Evolutionary conservation across 345 rosid genomes (phyloP).

Genomic region (Nephelium lappaceum): DNA sequence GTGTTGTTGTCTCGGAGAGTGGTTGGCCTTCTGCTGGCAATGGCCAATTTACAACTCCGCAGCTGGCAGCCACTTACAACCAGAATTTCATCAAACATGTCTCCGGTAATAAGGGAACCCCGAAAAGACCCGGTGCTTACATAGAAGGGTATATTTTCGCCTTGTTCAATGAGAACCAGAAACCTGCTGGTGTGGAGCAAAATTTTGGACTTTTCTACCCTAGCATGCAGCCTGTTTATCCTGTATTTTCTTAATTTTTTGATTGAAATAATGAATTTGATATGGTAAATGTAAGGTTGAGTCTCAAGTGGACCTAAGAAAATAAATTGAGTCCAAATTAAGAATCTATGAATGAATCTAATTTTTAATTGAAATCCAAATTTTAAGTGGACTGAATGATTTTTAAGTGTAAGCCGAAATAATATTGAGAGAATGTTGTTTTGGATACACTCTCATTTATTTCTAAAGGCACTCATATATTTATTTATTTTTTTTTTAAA

Average conservation of each 20-base stretch:
- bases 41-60: slow-evolving; percentile 22
- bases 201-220: slow-evolving; percentile 19
- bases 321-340: too few relatives aligned
- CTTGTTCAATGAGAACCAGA: slow-evolving; percentile 20
- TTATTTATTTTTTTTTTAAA: too few relatives aligned
- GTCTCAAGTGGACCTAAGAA: too few relatives aligned
- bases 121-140: slow-evolving; percentile 15
- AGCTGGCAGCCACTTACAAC: slow-evolving; percentile 25
- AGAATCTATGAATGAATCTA: too few relatives aligned
- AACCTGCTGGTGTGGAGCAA: slow-evolving; percentile 10
- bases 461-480: too few relatives aligned
- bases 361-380: too few relatives aligned
- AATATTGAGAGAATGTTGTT: too few relatives aligned
- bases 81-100: slow-evolving; percentile 22
- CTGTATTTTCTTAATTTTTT: neutral
- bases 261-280: too few relatives aligned
- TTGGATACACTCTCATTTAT: too few relatives aligned
- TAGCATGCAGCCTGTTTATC: slow-evolving; percentile 9
- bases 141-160: slow-evolving; percentile 13
- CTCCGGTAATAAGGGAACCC: slow-evolving; percentile 10
- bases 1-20: slow-evolving; percentile 36
- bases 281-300: too few relatives aligned
- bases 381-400: too few relatives aligned
- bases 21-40: slow-evolving; percentile 53
- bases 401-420: too few relatives aligned